phyloP scores from a whole-genome alignment of 176 grass and related monocot species.

The Cenchrus americanus region DNA sequence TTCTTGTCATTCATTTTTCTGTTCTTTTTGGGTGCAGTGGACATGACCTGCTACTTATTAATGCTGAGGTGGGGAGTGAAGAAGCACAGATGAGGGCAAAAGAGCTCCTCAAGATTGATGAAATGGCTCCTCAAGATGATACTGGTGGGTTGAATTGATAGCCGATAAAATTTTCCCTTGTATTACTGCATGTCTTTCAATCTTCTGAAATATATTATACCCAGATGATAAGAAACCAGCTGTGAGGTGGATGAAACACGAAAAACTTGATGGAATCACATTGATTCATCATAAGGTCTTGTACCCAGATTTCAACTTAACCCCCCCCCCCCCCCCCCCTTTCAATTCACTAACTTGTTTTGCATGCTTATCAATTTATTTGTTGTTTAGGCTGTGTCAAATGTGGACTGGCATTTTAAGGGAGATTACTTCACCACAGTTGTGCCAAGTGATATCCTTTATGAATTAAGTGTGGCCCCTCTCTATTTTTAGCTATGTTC shows the following conservation, averaged over 20 bases:
- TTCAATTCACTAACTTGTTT: not conserved
- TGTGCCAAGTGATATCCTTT: constrained; percentile 98
- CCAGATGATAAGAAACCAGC: constrained; percentile 74
- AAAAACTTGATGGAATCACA: constrained; percentile 75
- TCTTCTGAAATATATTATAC: constrained; percentile 39
- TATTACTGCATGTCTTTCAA: constrained; percentile 26
- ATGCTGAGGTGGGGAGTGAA: constrained; percentile 73
- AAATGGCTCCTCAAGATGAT: constrained; percentile 58
- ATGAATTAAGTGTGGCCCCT: not conserved
- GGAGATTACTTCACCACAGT: constrained; percentile 98
- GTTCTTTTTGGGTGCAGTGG: constrained; percentile 60
- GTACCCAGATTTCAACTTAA: constrained; percentile 10
- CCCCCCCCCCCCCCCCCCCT: too few species aligned
- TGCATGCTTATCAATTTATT: constrained; percentile 42
- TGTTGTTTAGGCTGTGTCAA: constrained; percentile 75
- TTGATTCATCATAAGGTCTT: constrained; percentile 87
- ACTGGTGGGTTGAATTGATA: constrained; percentile 48
- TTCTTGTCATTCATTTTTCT: constrained; percentile 42
- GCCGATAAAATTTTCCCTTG: constrained; percentile 11
- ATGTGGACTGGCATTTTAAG: constrained; percentile 95
- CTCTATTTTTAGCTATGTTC: not conserved
- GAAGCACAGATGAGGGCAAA: constrained; percentile 73
- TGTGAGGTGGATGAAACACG: constrained; percentile 85
- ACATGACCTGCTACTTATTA: constrained; percentile 79
- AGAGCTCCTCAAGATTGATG: constrained; percentile 59